A percentile compares a stretch with the other conserved stretches of the same genome.
phyloP scores from a whole-genome alignment of 371 early-diverging fungal species.

The Smittium culicis region DNA sequence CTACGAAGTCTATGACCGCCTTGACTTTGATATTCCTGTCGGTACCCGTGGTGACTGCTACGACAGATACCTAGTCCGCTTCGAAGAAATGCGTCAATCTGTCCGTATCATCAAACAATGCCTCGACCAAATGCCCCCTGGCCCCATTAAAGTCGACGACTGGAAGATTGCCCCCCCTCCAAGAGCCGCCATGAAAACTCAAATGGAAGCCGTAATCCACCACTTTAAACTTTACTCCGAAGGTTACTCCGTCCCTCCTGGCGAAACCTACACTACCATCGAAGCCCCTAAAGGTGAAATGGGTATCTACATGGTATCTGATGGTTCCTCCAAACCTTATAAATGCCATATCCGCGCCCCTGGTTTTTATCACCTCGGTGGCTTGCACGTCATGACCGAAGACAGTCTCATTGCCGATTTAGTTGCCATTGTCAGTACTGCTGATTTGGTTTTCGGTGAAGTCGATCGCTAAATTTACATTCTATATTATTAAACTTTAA shows the following conservation, averaged over 20 bases:
- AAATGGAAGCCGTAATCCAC: slow-evolving; percentile 95
- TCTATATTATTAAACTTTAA: too few species aligned
- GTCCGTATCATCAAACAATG: slow-evolving; percentile 90
- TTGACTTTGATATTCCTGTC: slow-evolving; percentile 93
- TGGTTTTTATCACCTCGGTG: slow-evolving; percentile 88
- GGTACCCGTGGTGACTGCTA: slow-evolving; percentile 92
- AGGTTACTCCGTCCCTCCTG: slow-evolving; percentile 90
- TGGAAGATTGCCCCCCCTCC: slow-evolving; percentile 94
- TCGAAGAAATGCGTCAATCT: slow-evolving; percentile 96
- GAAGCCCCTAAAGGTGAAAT: slow-evolving; percentile 98
- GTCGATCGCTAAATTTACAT: slow-evolving; percentile 48
- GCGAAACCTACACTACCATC: slow-evolving; percentile 92
- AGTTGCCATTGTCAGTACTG: slow-evolving; percentile 84
- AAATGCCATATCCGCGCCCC: slow-evolving; percentile 96
- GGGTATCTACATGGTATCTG: slow-evolving; percentile 77
- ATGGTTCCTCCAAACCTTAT: slow-evolving; percentile 88
- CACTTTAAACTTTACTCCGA: slow-evolving; percentile 97
- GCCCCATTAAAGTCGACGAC: slow-evolving; percentile 90
- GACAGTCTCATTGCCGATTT: slow-evolving; percentile 89
- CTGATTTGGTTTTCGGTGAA: slow-evolving; percentile 93
- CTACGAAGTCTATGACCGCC: slow-evolving; percentile 86
- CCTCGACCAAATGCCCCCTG: slow-evolving; percentile 86
- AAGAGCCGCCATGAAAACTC: slow-evolving; percentile 90
- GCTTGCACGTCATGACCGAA: slow-evolving; percentile 74
- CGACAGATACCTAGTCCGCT: slow-evolving; percentile 89